Conservation (phyloP, 2,329 filamentous ascomycete genomes). For the Colletotrichum spinosum region DNA sequence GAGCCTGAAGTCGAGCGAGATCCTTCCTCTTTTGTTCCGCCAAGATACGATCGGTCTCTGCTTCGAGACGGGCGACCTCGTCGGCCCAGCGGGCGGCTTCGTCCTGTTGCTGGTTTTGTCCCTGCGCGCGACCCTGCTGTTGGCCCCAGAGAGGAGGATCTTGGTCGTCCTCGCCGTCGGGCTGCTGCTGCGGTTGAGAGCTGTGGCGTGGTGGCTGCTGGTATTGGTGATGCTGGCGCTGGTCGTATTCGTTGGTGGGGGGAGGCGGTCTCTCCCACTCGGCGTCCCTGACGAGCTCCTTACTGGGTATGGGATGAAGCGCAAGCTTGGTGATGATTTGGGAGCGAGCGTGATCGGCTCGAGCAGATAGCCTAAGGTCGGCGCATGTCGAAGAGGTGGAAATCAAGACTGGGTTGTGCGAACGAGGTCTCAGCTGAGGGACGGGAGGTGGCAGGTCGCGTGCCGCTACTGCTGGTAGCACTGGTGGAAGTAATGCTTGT, state of each 20-base stretch:
- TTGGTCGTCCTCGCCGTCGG: slow-evolving; percentile 28
- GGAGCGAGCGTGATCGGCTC: slow-evolving; percentile 35
- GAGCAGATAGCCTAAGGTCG: slow-evolving; percentile 36
- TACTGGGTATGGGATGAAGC: slow-evolving; percentile 15
- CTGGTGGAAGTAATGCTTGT: not conserved
- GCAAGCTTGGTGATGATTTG: slow-evolving; percentile 36
- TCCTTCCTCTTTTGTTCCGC: slow-evolving; percentile 63
- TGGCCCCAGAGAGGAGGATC: slow-evolving; percentile 7
- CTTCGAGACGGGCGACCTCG: slow-evolving; percentile 56
- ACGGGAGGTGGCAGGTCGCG: slow-evolving; percentile 29
- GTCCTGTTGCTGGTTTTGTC: slow-evolving; percentile 38
- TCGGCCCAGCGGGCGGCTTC: slow-evolving; percentile 48
- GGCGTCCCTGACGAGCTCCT: slow-evolving; percentile 6
- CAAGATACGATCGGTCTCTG: slow-evolving; percentile 60
- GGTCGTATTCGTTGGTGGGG: slow-evolving; percentile 16
- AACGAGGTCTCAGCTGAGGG: slow-evolving; percentile 35
- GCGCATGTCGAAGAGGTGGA: slow-evolving; percentile 35
- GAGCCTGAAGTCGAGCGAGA: slow-evolving; percentile 56
- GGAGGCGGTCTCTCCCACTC: slow-evolving; percentile 18
- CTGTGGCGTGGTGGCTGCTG: slow-evolving; percentile 29
- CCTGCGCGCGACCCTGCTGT: not conserved
- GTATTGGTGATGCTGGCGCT: slow-evolving; percentile 18
- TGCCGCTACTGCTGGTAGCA: slow-evolving; percentile 4
- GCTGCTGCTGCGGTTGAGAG: no score
- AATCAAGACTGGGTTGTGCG: slow-evolving; percentile 32